Base-by-base conservation (phyloP, 345 rosid species). In the Camelina hispida region DNA sequence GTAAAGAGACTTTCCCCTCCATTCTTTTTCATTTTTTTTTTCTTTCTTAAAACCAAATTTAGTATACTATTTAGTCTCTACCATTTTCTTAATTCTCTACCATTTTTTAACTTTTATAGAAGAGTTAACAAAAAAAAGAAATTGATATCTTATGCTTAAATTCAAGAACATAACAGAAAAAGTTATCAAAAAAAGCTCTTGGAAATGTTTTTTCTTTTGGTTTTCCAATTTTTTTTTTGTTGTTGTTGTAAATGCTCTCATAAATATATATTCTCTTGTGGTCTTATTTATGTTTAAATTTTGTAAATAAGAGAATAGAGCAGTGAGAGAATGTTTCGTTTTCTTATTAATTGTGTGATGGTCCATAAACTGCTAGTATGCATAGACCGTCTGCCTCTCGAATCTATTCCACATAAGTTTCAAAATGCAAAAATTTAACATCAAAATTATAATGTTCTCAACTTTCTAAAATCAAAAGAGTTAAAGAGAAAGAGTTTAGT, bases 1-100 rank as follows among this genome's bases (percentile, higher is more conserved):
- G 20, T 47, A 63, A 70, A 70, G 80, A 69, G 71, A 69, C 79
- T 76, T 76, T 68, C 69, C 10, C 38, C 30, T 58, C 43, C 10
- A 37, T 47, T 65, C 30, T 74, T 67, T 60, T 23, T 32, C 34
- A 12, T 68, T 42, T 40, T n/a, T 42, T 40, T n/a, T 23, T 0
- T 34, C 35, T 34, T 34, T 28, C 30, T 28, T 28, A 28, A 25
- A 28, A 28, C 30, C 30, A 28, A 28, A 28, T 28, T 28, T 28
- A 28, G 30, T 28, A 4, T 28, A 28, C 30, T 28, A 28, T 28
- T 28, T 53, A 12, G 34, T 68, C 28, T 68, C 32, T 17, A 35
- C 35, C 56, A 17, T 53, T 62, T 63, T 54, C 35, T 17, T 42
- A 38, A 16, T 63, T 43, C 4, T 9, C n/a, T 9, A 52, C 62